Conservation (phyloP, 257 asterid genomes). For the Fraxinus cuspidata region DNA sequence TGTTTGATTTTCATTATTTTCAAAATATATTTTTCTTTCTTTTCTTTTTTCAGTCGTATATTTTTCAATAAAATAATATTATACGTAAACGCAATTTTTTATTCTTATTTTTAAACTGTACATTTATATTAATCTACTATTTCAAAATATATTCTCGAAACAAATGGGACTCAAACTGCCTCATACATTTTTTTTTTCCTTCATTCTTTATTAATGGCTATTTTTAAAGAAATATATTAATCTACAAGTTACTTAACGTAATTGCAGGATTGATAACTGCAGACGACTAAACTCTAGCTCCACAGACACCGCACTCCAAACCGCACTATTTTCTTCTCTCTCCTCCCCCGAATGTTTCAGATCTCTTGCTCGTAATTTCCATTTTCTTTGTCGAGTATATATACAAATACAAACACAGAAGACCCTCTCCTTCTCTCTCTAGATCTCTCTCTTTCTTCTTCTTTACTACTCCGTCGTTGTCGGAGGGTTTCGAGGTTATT, state of each 20-base stretch:
- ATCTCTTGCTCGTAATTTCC: conserved; percentile 28
- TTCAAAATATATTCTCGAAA: no score
- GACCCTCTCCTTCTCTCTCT: conserved; percentile 22
- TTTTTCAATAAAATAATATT: no score
- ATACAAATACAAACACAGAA: background rate
- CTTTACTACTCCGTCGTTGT: conserved; percentile 23
- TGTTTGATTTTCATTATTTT: no score
- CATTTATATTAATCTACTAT: no score
- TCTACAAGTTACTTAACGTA: conserved; percentile 9
- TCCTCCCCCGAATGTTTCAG: conserved; percentile 32
- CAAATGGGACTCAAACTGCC: no score
- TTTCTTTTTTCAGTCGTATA: no score
- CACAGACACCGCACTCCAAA: conserved; percentile 1
- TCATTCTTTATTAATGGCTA: no score
- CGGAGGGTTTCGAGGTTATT: conserved; percentile 49
- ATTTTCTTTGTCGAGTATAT: conserved; percentile 25
- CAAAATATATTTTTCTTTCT: no score
- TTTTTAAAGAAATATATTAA: no score
- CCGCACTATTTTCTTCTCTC: background rate
- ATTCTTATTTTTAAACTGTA: no score
- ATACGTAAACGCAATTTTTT: no score
- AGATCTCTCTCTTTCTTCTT: conserved; percentile 32
- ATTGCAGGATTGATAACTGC: conserved; percentile 29
- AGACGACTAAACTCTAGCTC: background rate
- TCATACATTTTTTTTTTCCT: no score